A percentile compares a stretch with the other conserved stretches of the same genome.
Conservation (phyloP, 1,139 yeast genomes). For the Meyerozyma sp. region DNA sequence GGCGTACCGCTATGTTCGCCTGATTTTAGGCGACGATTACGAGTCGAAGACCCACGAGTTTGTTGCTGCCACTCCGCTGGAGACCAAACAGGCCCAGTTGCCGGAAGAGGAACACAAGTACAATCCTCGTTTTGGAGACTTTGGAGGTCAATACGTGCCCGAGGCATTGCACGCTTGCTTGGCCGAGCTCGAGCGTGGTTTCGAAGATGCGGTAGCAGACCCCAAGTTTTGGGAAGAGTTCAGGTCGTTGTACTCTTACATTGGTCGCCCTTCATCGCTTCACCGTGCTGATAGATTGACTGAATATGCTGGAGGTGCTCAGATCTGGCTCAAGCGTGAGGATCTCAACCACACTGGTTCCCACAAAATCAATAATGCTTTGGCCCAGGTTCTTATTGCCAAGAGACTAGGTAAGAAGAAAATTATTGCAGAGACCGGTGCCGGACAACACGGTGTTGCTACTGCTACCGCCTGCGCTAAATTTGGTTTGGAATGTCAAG, state of each 20-base stretch:
- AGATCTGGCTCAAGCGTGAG: slow-evolving; percentile 96
- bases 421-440: slow-evolving; percentile 98
- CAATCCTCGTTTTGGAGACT: slow-evolving; percentile 81
- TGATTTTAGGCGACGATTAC: slow-evolving; percentile 62
- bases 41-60: slow-evolving; percentile 27
- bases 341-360: slow-evolving; percentile 98
- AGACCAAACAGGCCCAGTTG: slow-evolving; percentile 21
- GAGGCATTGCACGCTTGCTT: slow-evolving; percentile 92
- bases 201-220: slow-evolving; percentile 83
- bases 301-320: slow-evolving; percentile 92
- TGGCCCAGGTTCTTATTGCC: slow-evolving; percentile 91
- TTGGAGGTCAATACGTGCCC: slow-evolving; percentile 98
- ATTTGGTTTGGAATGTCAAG: slow-evolving; percentile 92
- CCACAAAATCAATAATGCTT: slow-evolving; percentile 93
- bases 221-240: slow-evolving; percentile 92
- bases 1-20: slow-evolving; percentile 63
- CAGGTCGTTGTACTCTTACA: slow-evolving; percentile 70
- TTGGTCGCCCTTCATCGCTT: slow-evolving; percentile 93
- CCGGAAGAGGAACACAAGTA: slow-evolving; percentile 55
- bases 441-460: slow-evolving; percentile 99
- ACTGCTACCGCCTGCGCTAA: slow-evolving; percentile 99
- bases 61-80: slow-evolving; percentile 18
- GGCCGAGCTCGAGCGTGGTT: slow-evolving; percentile 81
- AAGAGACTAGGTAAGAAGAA: slow-evolving; percentile 85
- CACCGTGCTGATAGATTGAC: slow-evolving; percentile 89